These are phyloP conservation scores for Penicillium nucicola DNA, from an alignment of 495 filamentous ascomycete genomes.

Conservation along the genomic window DNA sequence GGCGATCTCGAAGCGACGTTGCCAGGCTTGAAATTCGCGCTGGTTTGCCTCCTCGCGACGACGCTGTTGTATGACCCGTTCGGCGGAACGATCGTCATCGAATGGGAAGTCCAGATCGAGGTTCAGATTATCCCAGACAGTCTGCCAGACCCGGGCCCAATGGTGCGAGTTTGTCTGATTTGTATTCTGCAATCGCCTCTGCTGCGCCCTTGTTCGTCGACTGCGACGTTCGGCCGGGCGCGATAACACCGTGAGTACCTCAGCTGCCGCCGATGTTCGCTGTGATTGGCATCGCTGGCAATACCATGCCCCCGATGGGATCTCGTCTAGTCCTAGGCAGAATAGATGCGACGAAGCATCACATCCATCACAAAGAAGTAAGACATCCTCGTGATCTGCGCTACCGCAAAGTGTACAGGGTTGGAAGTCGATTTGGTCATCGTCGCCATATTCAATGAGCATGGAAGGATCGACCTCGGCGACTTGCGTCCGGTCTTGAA, in stretches of 20 bases:
- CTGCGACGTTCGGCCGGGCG: conserved; percentile 36
- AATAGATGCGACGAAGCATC: conserved; percentile 80
- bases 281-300: conserved; percentile 70
- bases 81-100: conserved; percentile 61
- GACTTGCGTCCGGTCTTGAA: conserved; percentile 86
- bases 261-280: conserved; percentile 40
- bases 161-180: conserved; percentile 46
- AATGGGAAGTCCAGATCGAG: conserved; percentile 89
- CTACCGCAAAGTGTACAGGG: conserved; percentile 80
- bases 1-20: conserved; percentile 76
- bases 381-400: conserved; percentile 69
- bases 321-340: conserved; percentile 72
- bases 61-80: conserved; percentile 51
- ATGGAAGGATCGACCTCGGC: conserved; percentile 81
- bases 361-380: conserved; percentile 86
- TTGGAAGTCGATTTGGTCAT: conserved; percentile 56
- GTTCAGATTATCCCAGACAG: conserved; percentile 61
- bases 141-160: conserved; percentile 70
- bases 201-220: conserved; percentile 52
- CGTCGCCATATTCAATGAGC: conserved; percentile 70
- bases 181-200: conserved; percentile 35
- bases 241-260: conserved; percentile 24
- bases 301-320: conserved; percentile 78
- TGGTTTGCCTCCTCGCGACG: conserved; percentile 58
- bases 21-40: conserved; percentile 70